Percentiles rank a stretch among this genome's conserved stretches.
phyloP scores from a whole-genome alignment of 2,329 filamentous ascomycete species.

The Hymenoscyphus albidus region DNA sequence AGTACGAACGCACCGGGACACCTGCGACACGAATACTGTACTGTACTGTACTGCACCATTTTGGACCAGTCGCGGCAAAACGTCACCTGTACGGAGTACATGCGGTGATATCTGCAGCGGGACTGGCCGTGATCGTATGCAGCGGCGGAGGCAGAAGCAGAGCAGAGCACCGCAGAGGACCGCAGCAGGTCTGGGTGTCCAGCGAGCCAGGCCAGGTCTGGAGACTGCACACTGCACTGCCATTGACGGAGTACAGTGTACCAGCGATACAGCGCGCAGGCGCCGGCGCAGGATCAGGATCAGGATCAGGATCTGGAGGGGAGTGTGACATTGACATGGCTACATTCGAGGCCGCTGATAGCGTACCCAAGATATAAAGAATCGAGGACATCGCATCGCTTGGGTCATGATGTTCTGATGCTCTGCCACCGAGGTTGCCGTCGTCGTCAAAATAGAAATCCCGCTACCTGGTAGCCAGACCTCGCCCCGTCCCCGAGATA shows the following conservation, averaged over 20 bases:
- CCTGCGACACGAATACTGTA: too few species aligned
- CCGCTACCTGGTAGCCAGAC: not conserved
- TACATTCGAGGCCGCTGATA: not conserved
- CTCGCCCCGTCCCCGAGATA: not conserved
- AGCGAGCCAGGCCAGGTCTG: too few species aligned
- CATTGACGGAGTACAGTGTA: constrained; percentile 7
- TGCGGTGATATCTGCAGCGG: constrained; percentile 8
- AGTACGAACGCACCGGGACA: not conserved
- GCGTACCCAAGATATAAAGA: not conserved
- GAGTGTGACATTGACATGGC: constrained; percentile 4
- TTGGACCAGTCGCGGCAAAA: constrained; percentile 4
- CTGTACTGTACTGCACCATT: not conserved
- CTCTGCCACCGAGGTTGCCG: not conserved
- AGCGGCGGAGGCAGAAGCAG: too few species aligned
- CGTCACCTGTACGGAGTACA: constrained; percentile 1
- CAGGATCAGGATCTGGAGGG: not conserved
- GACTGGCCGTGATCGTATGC: constrained; percentile 3
- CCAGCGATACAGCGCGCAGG: not conserved
- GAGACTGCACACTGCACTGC: not conserved
- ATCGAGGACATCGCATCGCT: not conserved
- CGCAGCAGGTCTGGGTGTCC: constrained; percentile 1
- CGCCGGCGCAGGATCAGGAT: not conserved
- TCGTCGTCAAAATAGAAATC: not conserved
- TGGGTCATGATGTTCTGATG: not conserved
- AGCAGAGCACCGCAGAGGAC: not conserved